phyloP scores from a whole-genome alignment of 441 rosid species.

The Populus hybrid region DNA sequence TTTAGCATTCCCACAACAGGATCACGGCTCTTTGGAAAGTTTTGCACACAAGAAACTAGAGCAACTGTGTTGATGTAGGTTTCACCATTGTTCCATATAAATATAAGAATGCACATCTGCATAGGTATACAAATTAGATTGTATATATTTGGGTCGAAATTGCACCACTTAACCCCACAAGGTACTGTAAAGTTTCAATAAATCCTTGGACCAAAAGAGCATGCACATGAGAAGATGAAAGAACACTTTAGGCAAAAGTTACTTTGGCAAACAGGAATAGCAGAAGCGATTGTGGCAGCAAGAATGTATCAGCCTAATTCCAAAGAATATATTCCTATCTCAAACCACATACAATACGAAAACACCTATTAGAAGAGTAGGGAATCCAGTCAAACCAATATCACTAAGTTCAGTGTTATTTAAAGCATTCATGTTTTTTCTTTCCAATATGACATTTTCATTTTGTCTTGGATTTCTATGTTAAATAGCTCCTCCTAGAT shows the following conservation, averaged over 20 bases:
- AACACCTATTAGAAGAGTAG: too few relatives aligned
- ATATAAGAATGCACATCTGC: conserved; percentile 89
- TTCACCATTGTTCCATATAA: conserved; percentile 86
- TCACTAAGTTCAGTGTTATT: too few relatives aligned
- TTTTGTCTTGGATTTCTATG: background rate
- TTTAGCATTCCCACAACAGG: conserved; percentile 95
- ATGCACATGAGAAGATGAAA: background rate
- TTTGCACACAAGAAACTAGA: conserved; percentile 89
- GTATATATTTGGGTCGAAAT: too few relatives aligned
- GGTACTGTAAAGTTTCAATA: background rate
- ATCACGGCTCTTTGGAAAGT: conserved; percentile 94
- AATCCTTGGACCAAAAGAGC: background rate
- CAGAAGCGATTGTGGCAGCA: conserved; percentile 3
- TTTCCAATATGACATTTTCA: too few relatives aligned
- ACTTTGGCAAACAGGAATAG: background rate
- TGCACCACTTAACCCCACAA: background rate
- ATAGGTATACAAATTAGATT: conserved; percentile 12
- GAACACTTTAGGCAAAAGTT: background rate
- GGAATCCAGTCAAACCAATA: too few relatives aligned
- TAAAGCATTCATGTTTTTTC: too few relatives aligned
- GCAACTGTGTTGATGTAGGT: conserved; percentile 92
- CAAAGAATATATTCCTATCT: background rate
- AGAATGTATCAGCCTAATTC: background rate
- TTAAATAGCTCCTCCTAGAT: too few relatives aligned
- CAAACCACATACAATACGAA: background rate